These are phyloP conservation scores for Penstemon newberryi DNA, from an alignment of 257 asterid genomes.

Conservation along the genomic window DNA sequence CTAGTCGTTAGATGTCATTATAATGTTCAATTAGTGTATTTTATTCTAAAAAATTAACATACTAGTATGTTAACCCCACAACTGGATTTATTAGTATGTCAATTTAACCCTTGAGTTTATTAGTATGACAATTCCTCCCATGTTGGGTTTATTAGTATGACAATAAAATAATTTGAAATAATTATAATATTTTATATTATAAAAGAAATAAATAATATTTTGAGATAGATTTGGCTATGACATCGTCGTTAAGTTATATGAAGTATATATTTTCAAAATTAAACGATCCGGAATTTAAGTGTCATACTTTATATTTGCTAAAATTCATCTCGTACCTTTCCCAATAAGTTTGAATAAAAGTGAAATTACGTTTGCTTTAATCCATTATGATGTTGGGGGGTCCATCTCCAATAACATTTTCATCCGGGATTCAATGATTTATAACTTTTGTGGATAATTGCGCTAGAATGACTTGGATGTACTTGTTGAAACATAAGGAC, in stretches of 20 bases:
- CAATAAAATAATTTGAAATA: too few species aligned
- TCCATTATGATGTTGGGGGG: slow-evolving; percentile 21
- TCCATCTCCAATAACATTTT: background rate
- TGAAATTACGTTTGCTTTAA: background rate
- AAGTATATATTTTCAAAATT: background rate
- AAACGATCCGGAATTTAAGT: background rate
- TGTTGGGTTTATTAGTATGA: too few species aligned
- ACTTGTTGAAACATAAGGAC: background rate
- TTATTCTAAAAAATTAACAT: too few species aligned
- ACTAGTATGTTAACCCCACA: too few species aligned
- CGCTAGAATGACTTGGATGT: background rate
- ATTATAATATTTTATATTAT: too few species aligned
- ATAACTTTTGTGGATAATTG: slow-evolving; percentile 12
- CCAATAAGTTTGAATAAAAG: background rate
- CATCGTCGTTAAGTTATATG: slow-evolving; percentile 9
- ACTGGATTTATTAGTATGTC: too few species aligned
- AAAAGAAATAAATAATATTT: too few species aligned
- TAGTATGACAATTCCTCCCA: too few species aligned
- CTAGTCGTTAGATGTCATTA: too few species aligned
- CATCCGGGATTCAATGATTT: background rate
- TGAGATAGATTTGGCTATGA: slow-evolving; percentile 3
- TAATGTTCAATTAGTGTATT: too few species aligned
- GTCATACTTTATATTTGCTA: slow-evolving; percentile 5
- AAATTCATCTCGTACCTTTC: slow-evolving; percentile 2
- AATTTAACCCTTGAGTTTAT: too few species aligned